A percentile compares a stretch with the other conserved stretches of the same genome.
These are phyloP conservation scores for Clarireedia hainanense DNA, from an alignment of 2,329 filamentous ascomycete species.

Conservation along the genomic window DNA sequence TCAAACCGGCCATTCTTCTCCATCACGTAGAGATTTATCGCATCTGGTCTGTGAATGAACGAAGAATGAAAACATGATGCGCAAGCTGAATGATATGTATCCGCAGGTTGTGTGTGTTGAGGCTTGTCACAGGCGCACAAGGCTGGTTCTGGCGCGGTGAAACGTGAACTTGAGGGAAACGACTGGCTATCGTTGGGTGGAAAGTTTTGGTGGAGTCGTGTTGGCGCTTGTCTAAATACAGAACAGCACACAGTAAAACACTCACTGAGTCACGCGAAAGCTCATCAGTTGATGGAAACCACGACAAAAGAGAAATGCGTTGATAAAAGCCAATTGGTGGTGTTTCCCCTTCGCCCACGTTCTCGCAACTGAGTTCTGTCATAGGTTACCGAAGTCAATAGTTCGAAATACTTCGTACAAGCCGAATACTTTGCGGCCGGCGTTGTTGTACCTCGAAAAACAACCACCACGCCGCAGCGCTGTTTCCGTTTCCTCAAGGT, in stretches of 20 bases:
- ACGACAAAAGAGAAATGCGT: neutral
- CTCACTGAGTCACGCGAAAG: conserved; percentile 1
- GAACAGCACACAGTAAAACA: neutral
- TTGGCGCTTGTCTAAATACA: conserved; percentile 4
- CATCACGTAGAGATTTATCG: conserved; percentile 10
- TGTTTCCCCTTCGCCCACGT: neutral
- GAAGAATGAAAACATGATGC: conserved; percentile 1
- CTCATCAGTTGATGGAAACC: neutral
- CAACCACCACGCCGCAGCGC: neutral
- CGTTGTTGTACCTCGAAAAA: neutral
- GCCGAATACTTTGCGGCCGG: too few species aligned
- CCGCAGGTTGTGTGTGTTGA: neutral
- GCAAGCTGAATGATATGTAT: neutral
- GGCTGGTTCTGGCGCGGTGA: conserved; percentile 4
- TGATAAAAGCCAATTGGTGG: neutral
- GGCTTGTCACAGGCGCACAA: conserved; percentile 1
- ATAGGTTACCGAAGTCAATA: neutral
- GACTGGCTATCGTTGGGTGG: conserved; percentile 4
- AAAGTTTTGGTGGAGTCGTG: neutral
- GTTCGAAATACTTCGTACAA: neutral
- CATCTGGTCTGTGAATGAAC: neutral
- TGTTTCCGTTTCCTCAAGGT: neutral
- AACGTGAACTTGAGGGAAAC: conserved; percentile 3
- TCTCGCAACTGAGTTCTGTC: neutral
- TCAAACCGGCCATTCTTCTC: conserved; percentile 15